Evolutionary conservation across 2,329 filamentous ascomycete species (phyloP), one percentile per base, ranked within the genome.

Genomic region (Acrodontium crateriforme): DNA sequence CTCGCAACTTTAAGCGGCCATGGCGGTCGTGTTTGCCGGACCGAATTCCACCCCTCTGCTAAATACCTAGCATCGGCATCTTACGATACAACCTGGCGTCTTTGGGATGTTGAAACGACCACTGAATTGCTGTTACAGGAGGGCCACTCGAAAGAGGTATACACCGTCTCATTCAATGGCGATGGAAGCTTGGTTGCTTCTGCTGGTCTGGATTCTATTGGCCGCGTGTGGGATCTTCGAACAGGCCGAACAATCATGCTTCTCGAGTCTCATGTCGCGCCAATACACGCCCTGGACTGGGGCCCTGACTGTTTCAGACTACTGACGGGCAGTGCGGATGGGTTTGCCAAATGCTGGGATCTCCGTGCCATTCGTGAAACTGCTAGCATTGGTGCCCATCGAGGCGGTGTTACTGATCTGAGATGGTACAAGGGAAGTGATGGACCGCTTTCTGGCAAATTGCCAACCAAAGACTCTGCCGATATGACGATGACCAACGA

Each of bases 331-430:
- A 91, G 84, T 9, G 83, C 77, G 2, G 89, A 98, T 49, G 87
- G 87, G 11, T 95, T 89, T 71, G 75, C 93, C 47, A 95, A 94
- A 55, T 94, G 87, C 57, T 98, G 89, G 89, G 89, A 98, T 50
- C 67, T 98, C 28, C 74, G 89, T 24, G 87, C 89, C 45, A 85
- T 95, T 26, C 71, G 79, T 43, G 75, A 76, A 38, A 77, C 72
- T 0, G 87, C 82, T 9, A 81, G 79, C 11, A 78, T 98, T 25
- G 89, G 87, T 26, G 87, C 89, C 5, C 89, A 98, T 53, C 78
- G 73, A 27, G 87, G 83, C 39, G 79, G 89, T 18, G 85, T 98
- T 6, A 89, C 84, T 1, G 89, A 98, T 53, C 59, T 98, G 38
- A 68, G 84, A 37, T 95, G 89, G 83, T 95, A 78, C 60, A 91